Conservation (phyloP, 1,284 basidiomycete genomes). For the Cryptococcus hybrid region DNA sequence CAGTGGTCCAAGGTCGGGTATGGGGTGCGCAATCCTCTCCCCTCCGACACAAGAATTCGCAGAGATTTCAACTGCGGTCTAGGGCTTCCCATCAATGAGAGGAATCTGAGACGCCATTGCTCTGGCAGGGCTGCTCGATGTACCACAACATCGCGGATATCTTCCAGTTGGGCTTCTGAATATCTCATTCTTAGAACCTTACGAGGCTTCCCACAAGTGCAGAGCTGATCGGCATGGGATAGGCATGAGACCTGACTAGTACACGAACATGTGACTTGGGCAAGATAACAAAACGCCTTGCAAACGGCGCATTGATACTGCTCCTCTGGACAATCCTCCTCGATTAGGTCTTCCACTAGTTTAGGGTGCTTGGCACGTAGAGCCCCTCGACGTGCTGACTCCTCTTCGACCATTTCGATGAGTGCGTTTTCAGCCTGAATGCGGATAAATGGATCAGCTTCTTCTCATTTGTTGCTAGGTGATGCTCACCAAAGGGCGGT, state of each 20-base stretch:
- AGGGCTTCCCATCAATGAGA: constrained; percentile 65
- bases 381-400: constrained; percentile 65
- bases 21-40: constrained; percentile 72
- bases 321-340: constrained; percentile 80
- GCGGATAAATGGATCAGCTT: not conserved
- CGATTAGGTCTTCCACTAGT: constrained; percentile 68
- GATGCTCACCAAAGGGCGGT: constrained; percentile 81
- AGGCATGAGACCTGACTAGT: constrained; percentile 76
- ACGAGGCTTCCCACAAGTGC: constrained; percentile 62
- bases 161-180: constrained; percentile 72
- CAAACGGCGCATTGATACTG: constrained; percentile 94
- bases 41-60: constrained; percentile 75
- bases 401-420: constrained; percentile 84
- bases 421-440: constrained; percentile 77
- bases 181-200: constrained; percentile 74
- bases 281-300: constrained; percentile 94
- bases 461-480: not conserved
- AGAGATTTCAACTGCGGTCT: constrained; percentile 73
- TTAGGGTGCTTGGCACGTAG: constrained; percentile 55
- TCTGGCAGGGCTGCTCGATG: constrained; percentile 71
- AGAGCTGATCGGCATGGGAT: constrained; percentile 76
- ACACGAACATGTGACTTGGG: constrained; percentile 81
- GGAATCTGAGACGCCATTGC: constrained; percentile 71
- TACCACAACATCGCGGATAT: constrained; percentile 63
- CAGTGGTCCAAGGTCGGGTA: constrained; percentile 70